Percentiles rank a stretch among this genome's conserved stretches.
These are phyloP conservation scores for Saprolegnia parasitica DNA, from an alignment of 352 stramenopile genomes.

Conservation along the genomic window DNA sequence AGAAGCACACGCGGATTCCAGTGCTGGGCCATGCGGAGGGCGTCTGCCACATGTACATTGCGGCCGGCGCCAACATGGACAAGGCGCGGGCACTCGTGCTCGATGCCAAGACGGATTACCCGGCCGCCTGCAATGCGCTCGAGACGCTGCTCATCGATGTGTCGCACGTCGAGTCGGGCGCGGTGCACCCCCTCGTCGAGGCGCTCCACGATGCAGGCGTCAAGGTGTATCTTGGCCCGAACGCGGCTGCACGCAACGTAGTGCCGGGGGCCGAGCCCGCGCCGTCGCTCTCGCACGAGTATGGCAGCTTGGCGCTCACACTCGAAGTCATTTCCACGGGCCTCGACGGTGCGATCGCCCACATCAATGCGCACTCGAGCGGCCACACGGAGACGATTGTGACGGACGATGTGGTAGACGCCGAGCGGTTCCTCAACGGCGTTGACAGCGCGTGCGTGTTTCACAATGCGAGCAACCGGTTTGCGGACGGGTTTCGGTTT, in stretches of 20 bases:
- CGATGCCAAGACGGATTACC: constrained; percentile 98
- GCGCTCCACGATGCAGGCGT: constrained; percentile 87
- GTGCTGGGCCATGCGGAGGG: constrained; percentile 97
- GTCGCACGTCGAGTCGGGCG: constrained; percentile 63
- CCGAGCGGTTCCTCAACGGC: constrained; percentile 63
- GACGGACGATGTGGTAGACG: constrained; percentile 83
- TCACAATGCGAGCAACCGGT: constrained; percentile 96
- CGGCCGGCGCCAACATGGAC: constrained; percentile 80
- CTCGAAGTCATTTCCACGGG: constrained; percentile 88
- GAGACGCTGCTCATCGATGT: constrained; percentile 96
- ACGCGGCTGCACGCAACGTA: constrained; percentile 69
- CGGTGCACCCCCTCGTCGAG: constrained; percentile 72
- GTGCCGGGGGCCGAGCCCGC: constrained; percentile 66
- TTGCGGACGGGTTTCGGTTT: constrained; percentile 96
- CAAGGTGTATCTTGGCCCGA: constrained; percentile 89
- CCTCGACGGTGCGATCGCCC: constrained; percentile 88
- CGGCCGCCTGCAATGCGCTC: constrained; percentile 96
- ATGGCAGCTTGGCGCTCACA: constrained; percentile 90
- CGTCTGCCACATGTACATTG: constrained; percentile 98
- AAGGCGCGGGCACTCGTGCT: constrained; percentile 90
- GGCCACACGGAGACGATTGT: constrained; percentile 98
- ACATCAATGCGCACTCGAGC: constrained; percentile 95
- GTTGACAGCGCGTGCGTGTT: constrained; percentile 98
- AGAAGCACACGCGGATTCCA: constrained; percentile 95
- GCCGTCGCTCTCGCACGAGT: constrained; percentile 89